These are phyloP conservation scores for Cystobasidiaceae sp. DNA, from an alignment of 1,284 basidiomycete genomes.

Conservation along the genomic window DNA sequence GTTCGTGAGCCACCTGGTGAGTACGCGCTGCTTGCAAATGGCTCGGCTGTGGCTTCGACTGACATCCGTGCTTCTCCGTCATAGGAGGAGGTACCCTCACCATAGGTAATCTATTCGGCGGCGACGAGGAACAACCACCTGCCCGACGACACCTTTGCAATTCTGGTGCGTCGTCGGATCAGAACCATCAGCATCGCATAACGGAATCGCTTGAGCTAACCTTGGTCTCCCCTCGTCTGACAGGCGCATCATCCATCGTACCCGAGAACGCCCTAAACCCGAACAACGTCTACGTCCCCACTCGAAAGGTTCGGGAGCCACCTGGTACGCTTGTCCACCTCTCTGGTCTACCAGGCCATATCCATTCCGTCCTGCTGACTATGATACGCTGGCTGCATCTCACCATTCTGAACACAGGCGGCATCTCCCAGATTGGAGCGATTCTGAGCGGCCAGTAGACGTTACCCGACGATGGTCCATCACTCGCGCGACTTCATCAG, in stretches of 20 bases:
- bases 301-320: conserved; percentile 8
- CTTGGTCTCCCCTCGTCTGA: too few relatives aligned
- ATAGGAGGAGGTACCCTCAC: conserved; percentile 15
- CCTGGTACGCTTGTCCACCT: not conserved
- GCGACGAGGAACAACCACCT: conserved; percentile 1
- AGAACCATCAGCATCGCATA: too few relatives aligned
- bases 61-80: not conserved
- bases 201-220: too few relatives aligned
- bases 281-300: conserved; percentile 12
- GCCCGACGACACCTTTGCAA: not conserved
- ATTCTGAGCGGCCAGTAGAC: not conserved
- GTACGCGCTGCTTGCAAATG: not conserved
- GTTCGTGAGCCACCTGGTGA: conserved; percentile 16
- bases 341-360: not conserved
- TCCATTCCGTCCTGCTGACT: not conserved
- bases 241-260: not conserved
- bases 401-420: not conserved
- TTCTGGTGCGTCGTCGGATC: too few relatives aligned
- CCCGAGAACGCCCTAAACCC: not conserved
- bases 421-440: not conserved
- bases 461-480: too few relatives aligned
- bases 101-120: conserved; percentile 13
- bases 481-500: too few relatives aligned
- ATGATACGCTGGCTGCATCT: not conserved
- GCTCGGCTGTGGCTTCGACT: not conserved